phyloP scores from a whole-genome alignment of 169 alveolate genomes.

The Cryptosporidium baileyi region DNA sequence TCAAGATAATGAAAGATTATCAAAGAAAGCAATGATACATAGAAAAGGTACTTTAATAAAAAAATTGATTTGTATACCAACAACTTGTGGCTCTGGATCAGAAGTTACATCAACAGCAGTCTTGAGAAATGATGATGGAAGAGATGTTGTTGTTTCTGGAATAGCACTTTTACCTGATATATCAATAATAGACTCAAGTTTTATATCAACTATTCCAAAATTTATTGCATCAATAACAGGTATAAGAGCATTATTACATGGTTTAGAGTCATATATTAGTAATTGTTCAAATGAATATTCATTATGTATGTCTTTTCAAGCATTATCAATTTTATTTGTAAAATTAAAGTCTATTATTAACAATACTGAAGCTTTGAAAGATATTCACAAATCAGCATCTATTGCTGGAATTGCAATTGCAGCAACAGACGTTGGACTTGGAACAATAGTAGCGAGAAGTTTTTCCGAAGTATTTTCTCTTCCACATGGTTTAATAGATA shows the following conservation, averaged over 20 bases:
- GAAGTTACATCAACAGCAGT: constrained; percentile 64
- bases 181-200: constrained; percentile 41
- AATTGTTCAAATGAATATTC: constrained; percentile 23
- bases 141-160: constrained; percentile 50
- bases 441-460: constrained; percentile 47
- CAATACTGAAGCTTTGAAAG: neutral
- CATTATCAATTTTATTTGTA: neutral
- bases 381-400: constrained; percentile 47
- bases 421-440: constrained; percentile 64
- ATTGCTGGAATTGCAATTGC: constrained; percentile 59
- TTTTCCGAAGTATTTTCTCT: constrained; percentile 51
- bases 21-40: constrained; percentile 14
- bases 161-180: constrained; percentile 67
- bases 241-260: constrained; percentile 47
- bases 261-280: constrained; percentile 50
- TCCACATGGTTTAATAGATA: constrained; percentile 65
- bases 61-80: constrained; percentile 51
- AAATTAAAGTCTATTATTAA: neutral
- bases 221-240: constrained; percentile 63
- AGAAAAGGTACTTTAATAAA: constrained; percentile 52
- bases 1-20: neutral
- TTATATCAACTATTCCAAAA: constrained; percentile 21
- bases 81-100: constrained; percentile 67
- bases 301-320: constrained; percentile 24
- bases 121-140: constrained; percentile 61